Evolutionary conservation across 345 rosid species (phyloP), one percentile per base, ranked within the genome.

Genomic region (Moricandia moricandioides): DNA sequence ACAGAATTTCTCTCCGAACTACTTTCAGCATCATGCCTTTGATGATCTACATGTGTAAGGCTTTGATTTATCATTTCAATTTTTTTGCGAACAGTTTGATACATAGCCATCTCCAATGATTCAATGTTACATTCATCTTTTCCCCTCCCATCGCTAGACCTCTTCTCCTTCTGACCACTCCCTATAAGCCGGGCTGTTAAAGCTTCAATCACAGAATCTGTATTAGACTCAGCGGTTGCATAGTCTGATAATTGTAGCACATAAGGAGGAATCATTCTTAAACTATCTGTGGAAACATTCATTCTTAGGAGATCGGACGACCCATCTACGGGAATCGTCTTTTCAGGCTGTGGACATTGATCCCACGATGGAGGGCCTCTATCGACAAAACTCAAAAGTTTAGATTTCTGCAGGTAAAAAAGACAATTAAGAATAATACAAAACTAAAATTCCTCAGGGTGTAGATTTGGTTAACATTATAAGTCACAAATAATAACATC

Each of bases 281-380:
- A 64, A 79, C 56, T 65, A 78, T 81, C 78, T 21, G 24, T 21
- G 24, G 24, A 21, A 21, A 21, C 24, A 21, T 21, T 21, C 24
- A 21, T 21, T 21, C 24, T 21, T 21, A 21, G 24, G 24, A 21
- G 1, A 68, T 77, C 75, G 39, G 70, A 62, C 70, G 76, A 69
- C 71, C 74, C 80, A 30, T 79, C 81, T 61, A 68, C 61, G 57
- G 77, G 52, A 56, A 40, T 69, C 31, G 75, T 87, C 81, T 77
- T 82, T 26, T 82, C 85, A 8, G 78, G 70, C 40, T 29, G 82
- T 55, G 61, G 81, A 74, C 37, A 77, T 80, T 70, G 85, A 73
- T 89, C 88, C 97, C 98, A 92, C 43, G 89, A 86, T 47, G 85
- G 88, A 57, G 88, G 83, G 8, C 85, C 91, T 84, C 84, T 85